Evolutionary conservation across 2,329 filamentous ascomycete species (phyloP).

Genomic region (Lasiodiplodia theobromae): DNA sequence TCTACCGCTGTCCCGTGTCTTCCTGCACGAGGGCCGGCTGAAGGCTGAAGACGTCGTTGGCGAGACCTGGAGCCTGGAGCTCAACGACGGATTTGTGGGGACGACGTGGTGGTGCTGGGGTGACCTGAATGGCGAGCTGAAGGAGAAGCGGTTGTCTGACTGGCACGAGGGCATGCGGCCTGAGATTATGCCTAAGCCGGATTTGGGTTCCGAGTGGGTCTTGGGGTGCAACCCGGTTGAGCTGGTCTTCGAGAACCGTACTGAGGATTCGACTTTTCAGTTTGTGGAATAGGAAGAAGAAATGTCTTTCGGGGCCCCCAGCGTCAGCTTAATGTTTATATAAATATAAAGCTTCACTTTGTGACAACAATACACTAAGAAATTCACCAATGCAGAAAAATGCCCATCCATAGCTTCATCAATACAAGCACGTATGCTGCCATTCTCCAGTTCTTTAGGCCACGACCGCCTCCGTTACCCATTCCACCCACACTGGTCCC

Average conservation of each 20-base stretch:
- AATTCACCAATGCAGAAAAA: too few relatives aligned
- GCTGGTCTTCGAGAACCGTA: constrained; percentile 19
- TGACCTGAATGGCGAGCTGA: constrained; percentile 27
- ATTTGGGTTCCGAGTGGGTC: constrained; percentile 22
- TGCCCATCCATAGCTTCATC: too few relatives aligned
- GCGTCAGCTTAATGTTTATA: too few relatives aligned
- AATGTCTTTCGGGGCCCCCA: too few relatives aligned
- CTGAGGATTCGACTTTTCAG: background rate
- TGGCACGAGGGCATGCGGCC: constrained; percentile 21
- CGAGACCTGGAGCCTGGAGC: constrained; percentile 9
- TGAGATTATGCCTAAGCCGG: background rate
- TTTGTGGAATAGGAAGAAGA: background rate
- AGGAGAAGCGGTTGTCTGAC: constrained; percentile 16
- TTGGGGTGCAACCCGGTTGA: constrained; percentile 17
- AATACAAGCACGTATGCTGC: too few relatives aligned
- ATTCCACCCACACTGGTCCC: constrained; percentile 2
- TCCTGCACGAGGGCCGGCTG: background rate
- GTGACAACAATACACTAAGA: too few relatives aligned
- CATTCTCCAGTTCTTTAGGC: too few relatives aligned
- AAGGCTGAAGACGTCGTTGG: background rate
- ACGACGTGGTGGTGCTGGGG: constrained; percentile 32
- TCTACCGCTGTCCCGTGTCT: constrained; percentile 14
- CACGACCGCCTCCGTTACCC: constrained; percentile 3
- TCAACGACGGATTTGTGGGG: constrained; percentile 27
- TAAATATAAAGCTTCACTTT: too few relatives aligned